Conservation (phyloP, 208 protist species). For the Trypanosoma platydactyli region DNA sequence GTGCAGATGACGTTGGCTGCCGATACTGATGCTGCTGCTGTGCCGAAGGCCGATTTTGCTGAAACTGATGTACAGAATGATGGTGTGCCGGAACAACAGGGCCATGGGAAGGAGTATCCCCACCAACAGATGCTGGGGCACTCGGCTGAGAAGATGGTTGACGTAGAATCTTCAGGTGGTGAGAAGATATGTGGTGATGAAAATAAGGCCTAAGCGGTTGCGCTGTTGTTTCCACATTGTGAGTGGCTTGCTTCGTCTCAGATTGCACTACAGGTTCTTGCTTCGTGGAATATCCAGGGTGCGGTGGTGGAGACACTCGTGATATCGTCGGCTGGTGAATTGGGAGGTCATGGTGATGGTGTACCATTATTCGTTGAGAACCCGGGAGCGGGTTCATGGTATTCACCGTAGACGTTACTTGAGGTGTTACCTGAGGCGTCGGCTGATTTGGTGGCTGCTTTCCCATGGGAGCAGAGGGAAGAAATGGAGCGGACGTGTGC, state of each 20-base stretch:
- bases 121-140: constrained; percentile 22
- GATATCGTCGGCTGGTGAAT: constrained; percentile 10
- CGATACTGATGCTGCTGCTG: constrained; percentile 24
- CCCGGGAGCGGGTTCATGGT: neutral
- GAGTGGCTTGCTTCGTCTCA: constrained; percentile 14
- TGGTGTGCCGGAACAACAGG: constrained; percentile 31
- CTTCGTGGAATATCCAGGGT: constrained; percentile 1
- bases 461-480: constrained; percentile 12
- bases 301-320: constrained; percentile 9
- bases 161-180: constrained; percentile 10
- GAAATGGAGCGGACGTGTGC: constrained; percentile 11
- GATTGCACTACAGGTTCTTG: constrained; percentile 14
- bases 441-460: constrained; percentile 26
- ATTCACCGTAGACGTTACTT: neutral
- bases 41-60: constrained; percentile 22
- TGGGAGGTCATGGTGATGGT: constrained; percentile 30
- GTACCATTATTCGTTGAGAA: constrained; percentile 14
- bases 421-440: constrained; percentile 7
- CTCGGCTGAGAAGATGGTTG: constrained; percentile 5
- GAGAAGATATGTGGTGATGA: constrained; percentile 27
- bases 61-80: constrained; percentile 34
- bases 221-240: constrained; percentile 18
- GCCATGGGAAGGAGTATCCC: constrained; percentile 10
- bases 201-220: constrained; percentile 20
- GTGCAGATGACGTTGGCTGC: constrained; percentile 9